Conservation (phyloP, 345 rosid species). For the Eutrema japonicum region DNA sequence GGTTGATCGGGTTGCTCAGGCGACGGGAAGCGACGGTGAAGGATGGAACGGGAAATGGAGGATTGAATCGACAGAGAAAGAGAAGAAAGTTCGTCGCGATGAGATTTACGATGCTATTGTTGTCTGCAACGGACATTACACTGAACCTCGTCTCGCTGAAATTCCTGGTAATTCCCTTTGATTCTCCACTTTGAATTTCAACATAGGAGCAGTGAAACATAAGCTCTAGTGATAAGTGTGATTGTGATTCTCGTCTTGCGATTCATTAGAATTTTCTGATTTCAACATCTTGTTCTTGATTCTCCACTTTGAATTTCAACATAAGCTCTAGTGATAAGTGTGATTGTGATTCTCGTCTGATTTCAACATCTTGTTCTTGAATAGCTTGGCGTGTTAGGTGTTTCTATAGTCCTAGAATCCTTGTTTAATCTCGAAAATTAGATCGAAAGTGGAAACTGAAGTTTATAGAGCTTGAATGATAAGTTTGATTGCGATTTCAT, state of each 20-base stretch:
- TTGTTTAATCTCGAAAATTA: neutral
- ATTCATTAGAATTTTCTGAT: too few species aligned
- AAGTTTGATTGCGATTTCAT: neutral
- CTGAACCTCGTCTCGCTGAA: conserved; percentile 68
- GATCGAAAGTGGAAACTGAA: neutral
- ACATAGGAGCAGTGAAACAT: neutral
- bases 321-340: neutral
- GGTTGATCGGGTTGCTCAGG: conserved; percentile 53
- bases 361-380: neutral
- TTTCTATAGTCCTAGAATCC: neutral
- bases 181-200: neutral
- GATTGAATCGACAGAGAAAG: conserved; percentile 51
- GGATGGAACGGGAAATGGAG: conserved; percentile 58
- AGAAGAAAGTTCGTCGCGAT: conserved; percentile 26
- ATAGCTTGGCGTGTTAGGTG: neutral
- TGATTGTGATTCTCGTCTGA: conserved; percentile 1
- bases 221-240: neutral
- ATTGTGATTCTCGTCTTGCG: neutral
- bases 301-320: neutral
- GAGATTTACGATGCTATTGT: conserved; percentile 78
- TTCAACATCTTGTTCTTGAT: too few species aligned
- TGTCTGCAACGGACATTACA: conserved; percentile 71
- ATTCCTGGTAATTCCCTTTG: conserved; percentile 55
- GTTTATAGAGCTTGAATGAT: too few species aligned
- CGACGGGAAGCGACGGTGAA: conserved; percentile 20